Evolutionary conservation across 352 stramenopile genomes (phyloP).

Genomic region (Phytophthora sp.): DNA sequence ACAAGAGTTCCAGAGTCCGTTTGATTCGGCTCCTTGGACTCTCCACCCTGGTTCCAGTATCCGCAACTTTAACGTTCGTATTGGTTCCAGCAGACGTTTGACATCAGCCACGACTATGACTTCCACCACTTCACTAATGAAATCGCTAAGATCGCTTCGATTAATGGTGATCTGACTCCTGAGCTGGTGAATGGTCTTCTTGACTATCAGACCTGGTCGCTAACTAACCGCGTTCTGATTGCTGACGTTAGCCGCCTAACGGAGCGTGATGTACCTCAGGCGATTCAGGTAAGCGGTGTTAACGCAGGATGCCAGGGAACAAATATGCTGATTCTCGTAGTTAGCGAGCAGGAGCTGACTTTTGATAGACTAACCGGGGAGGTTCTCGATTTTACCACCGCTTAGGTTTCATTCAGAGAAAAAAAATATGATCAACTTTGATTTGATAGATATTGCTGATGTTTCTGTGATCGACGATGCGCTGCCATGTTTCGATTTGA

Average conservation of each 20-base stretch:
- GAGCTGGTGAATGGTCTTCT: not conserved
- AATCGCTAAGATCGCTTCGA: not conserved
- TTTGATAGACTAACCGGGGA: no score
- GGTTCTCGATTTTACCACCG: no score
- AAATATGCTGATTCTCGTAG: no score
- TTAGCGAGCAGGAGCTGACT: no score
- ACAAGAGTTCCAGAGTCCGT: not conserved
- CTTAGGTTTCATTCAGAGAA: no score
- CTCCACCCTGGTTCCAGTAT: not conserved
- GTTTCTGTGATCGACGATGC: no score
- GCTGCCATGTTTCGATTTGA: no score
- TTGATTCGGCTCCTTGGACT: not conserved
- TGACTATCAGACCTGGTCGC: constrained; percentile 2
- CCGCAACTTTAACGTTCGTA: not conserved
- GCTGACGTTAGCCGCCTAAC: not conserved
- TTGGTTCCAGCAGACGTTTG: not conserved
- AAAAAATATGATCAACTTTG: no score
- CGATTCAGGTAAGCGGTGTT: not conserved
- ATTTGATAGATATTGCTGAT: no score
- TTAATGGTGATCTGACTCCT: constrained; percentile 1
- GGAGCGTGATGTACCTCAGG: no score
- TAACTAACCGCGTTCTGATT: not conserved
- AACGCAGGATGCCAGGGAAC: no score
- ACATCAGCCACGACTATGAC: not conserved
- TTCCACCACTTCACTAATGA: not conserved